A percentile compares a stretch with the other conserved stretches of the same genome.
phyloP scores from a whole-genome alignment of 163 green algal species.

The Chlamydomonas reinhardtii region DNA sequence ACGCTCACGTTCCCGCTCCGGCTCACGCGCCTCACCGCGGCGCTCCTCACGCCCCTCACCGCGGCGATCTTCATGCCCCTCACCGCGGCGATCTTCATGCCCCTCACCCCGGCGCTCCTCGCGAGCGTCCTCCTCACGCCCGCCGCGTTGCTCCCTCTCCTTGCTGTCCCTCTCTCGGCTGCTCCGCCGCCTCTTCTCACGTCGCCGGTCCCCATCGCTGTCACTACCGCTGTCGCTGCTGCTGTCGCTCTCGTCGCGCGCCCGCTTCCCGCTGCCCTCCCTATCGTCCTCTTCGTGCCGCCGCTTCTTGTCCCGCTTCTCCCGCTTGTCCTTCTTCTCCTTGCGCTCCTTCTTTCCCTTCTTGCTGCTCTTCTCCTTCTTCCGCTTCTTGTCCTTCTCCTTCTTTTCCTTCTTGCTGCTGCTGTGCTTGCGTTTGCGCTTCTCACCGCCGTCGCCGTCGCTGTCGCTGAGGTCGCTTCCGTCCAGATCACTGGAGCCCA shows the following conservation, averaged over 20 bases:
- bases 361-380: not conserved
- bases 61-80: not conserved
- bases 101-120: not conserved
- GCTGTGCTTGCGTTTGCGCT: not conserved
- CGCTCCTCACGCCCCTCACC: not conserved
- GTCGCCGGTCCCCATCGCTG: not conserved
- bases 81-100: conserved; percentile 3
- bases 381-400: conserved; percentile 8
- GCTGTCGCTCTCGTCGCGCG: not conserved
- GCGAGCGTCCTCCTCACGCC: not conserved
- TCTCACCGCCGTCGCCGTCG: not conserved
- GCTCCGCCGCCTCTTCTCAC: not conserved
- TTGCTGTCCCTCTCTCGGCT: not conserved
- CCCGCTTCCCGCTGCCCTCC: not conserved
- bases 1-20: not conserved
- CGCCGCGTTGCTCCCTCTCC: not conserved
- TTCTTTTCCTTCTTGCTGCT: conserved; percentile 38
- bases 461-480: not conserved
- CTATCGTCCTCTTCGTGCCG: not conserved
- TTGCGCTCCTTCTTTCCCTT: not conserved
- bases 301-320: conserved; percentile 36
- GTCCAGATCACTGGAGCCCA: conserved; percentile 23
- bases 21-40: not conserved
- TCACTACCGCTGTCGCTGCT: conserved; percentile 7
- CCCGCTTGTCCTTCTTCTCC: conserved; percentile 21